Evolutionary conservation across 139 green algal species (phyloP).

Genomic region (Desmodesmus armatus): DNA sequence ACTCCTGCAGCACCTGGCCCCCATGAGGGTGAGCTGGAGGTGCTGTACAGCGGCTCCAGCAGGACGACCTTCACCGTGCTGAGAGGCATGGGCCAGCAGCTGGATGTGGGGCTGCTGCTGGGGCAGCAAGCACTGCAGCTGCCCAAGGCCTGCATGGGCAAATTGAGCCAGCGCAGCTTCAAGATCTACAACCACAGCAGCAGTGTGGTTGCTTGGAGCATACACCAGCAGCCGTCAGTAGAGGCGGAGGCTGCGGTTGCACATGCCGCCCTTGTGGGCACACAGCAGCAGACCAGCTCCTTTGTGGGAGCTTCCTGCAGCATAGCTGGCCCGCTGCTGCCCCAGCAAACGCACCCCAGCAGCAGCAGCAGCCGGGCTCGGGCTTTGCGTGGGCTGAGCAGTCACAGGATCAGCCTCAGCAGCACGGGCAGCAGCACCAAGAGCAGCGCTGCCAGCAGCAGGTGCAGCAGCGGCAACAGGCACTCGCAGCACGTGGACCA

Average conservation of each 20-base stretch:
- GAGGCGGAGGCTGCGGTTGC: constrained; percentile 20
- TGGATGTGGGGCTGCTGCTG: constrained; percentile 69
- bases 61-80: constrained; percentile 55
- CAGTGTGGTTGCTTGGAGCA: constrained; percentile 52
- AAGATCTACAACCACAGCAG: constrained; percentile 66
- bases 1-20: constrained; percentile 47
- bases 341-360: background rate
- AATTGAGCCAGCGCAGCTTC: constrained; percentile 75
- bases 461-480: background rate
- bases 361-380: too few relatives aligned
- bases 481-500: background rate
- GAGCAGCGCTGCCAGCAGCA: background rate
- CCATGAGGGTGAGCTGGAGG: constrained; percentile 66
- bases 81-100: constrained; percentile 59
- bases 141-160: constrained; percentile 72
- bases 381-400: too few relatives aligned
- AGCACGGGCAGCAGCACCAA: constrained; percentile 13
- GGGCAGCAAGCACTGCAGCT: constrained; percentile 61
- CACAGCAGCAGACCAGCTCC: too few relatives aligned
- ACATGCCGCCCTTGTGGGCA: background rate
- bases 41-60: constrained; percentile 67
- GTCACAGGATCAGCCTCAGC: background rate
- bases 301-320: background rate
- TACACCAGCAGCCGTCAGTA: constrained; percentile 51
- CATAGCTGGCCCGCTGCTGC: background rate